A percentile compares a stretch with the other conserved stretches of the same genome.
Evolutionary conservation across 768 basidiomycete genomes (phyloP).

Genomic region (Naganishia vishniacii): DNA sequence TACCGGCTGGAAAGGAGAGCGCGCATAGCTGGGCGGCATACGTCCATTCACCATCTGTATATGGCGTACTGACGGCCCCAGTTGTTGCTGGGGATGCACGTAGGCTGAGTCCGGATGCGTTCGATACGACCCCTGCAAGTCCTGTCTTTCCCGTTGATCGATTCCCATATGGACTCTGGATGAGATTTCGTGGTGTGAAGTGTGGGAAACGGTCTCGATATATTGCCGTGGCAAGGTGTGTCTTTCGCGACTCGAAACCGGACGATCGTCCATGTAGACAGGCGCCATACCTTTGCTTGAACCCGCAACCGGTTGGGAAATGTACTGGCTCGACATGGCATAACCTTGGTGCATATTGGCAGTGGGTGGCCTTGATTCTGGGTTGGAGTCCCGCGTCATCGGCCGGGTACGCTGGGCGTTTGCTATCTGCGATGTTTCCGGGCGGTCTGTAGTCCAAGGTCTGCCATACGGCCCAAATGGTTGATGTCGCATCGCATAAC

Average conservation of each 20-base stretch:
- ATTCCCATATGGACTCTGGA: background rate
- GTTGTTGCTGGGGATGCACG: constrained; percentile 4
- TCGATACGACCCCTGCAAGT: background rate
- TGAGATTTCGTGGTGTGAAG: background rate
- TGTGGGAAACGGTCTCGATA: background rate
- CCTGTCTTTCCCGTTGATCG: background rate
- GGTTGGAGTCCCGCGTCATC: constrained; percentile 2
- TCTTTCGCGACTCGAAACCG: constrained; percentile 2
- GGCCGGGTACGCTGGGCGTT: background rate
- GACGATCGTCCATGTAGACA: constrained; percentile 2
- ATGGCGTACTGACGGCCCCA: background rate
- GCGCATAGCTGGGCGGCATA: background rate
- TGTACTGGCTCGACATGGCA: background rate
- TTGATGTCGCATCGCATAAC: background rate
- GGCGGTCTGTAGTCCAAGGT: constrained; percentile 1
- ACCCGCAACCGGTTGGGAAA: background rate
- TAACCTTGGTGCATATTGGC: background rate
- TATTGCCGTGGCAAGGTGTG: background rate
- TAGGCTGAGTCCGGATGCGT: background rate
- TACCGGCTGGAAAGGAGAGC: constrained; percentile 3
- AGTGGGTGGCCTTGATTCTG: constrained; percentile 6
- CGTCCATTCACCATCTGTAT: background rate
- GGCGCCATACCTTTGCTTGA: background rate
- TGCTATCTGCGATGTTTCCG: background rate
- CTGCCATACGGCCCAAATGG: constrained; percentile 14